Conservation (phyloP, 257 asterid genomes). For the Dorcoceras hygrometricum region DNA sequence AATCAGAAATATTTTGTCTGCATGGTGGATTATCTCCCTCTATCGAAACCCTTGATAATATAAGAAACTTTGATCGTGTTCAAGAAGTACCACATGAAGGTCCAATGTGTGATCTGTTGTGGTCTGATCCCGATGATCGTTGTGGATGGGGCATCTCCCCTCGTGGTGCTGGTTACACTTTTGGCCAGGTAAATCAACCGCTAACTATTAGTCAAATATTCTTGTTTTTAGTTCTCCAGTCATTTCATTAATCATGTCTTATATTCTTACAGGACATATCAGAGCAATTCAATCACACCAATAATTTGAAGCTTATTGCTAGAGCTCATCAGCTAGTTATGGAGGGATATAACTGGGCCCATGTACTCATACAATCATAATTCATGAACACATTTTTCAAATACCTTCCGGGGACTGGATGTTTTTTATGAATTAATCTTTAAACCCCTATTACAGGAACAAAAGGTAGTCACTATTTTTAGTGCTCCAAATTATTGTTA, state of each 20-base stretch:
- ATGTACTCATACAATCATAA: conserved; percentile 42
- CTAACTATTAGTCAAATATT: neutral
- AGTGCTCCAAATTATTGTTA: conserved; percentile 97
- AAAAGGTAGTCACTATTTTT: conserved; percentile 90
- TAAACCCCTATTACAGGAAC: conserved; percentile 54
- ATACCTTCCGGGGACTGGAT: conserved; percentile 5
- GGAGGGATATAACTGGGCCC: conserved; percentile 99
- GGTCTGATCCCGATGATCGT: conserved; percentile 99
- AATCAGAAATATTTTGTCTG: conserved; percentile 91
- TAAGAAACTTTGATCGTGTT: conserved; percentile 92
- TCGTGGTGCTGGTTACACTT: conserved; percentile 97
- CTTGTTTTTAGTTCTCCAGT: conserved; percentile 17
- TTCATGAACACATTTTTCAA: neutral
- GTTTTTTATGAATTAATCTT: conserved; percentile 22
- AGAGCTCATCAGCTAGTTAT: conserved; percentile 97
- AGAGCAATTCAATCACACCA: conserved; percentile 92
- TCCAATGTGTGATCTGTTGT: conserved; percentile 93
- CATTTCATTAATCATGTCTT: conserved; percentile 9
- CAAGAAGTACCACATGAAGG: conserved; percentile 99
- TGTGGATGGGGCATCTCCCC: conserved; percentile 99
- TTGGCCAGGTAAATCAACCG: conserved; percentile 71
- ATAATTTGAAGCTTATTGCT: conserved; percentile 80
- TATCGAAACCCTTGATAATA: conserved; percentile 85
- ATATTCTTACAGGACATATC: conserved; percentile 68
- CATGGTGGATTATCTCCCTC: conserved; percentile 97